Conservation (phyloP, 306 rosid species). For the Vicia sativa region DNA sequence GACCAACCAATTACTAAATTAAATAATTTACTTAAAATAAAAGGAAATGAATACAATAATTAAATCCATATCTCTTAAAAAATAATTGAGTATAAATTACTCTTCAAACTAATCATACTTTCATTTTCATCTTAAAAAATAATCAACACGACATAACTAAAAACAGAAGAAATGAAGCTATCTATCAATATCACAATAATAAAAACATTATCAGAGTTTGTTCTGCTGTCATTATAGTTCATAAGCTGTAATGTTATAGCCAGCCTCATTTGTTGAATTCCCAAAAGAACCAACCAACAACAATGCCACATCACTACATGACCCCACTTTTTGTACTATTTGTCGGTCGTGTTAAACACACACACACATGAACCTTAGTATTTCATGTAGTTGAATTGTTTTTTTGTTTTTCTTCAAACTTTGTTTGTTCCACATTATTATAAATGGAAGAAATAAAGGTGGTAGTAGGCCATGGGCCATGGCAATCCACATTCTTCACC, state of each 20-base stretch:
- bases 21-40: background rate
- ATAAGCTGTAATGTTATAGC: background rate
- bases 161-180: constrained; percentile 32
- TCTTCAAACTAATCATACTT: background rate
- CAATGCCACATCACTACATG: constrained; percentile 10
- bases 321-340: constrained; percentile 17
- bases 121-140: background rate
- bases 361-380: background rate
- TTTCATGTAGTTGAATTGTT: background rate
- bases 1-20: background rate
- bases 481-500: constrained; percentile 74
- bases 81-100: constrained; percentile 15
- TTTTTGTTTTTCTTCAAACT: background rate
- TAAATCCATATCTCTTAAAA: background rate
- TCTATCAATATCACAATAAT: constrained; percentile 36
- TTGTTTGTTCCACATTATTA: constrained; percentile 5
- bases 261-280: constrained; percentile 47
- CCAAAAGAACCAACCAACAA: constrained; percentile 46
- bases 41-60: background rate
- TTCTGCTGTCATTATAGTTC: constrained; percentile 62
- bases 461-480: constrained; percentile 87
- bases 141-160: background rate
- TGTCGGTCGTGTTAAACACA: constrained; percentile 57
- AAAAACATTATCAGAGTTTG: constrained; percentile 41
- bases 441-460: constrained; percentile 45